Evolutionary conservation across 2,329 filamentous ascomycete genomes (phyloP).

Genomic region (Arthrobotrys entomopaga): DNA sequence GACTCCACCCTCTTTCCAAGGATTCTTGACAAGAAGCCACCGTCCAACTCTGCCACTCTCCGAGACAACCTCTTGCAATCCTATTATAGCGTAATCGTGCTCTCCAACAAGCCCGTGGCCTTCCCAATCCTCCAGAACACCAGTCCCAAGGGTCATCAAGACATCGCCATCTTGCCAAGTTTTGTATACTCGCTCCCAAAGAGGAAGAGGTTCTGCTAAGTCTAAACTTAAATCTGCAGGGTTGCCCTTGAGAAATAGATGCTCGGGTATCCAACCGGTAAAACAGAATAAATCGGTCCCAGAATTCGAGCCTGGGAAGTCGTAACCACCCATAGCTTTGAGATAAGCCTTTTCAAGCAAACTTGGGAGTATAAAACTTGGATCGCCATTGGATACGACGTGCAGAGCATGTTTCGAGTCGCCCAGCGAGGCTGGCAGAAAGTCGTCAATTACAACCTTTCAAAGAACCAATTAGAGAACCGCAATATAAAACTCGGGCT

Average conservation of each 20-base stretch:
- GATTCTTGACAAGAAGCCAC: constrained; percentile 88
- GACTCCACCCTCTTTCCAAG: constrained; percentile 84
- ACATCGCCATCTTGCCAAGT: constrained; percentile 82
- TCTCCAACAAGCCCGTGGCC: constrained; percentile 84
- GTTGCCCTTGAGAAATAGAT: constrained; percentile 84
- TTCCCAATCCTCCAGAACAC: constrained; percentile 81
- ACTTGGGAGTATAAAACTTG: constrained; percentile 86
- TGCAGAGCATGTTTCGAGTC: constrained; percentile 75
- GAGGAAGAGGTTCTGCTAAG: constrained; percentile 77
- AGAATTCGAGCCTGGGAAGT: constrained; percentile 97
- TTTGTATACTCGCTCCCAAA: constrained; percentile 80
- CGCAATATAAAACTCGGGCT: not conserved
- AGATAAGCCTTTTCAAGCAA: constrained; percentile 95
- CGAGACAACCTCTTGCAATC: constrained; percentile 70
- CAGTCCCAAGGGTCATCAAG: constrained; percentile 89
- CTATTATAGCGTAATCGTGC: constrained; percentile 92
- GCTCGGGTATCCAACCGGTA: constrained; percentile 96
- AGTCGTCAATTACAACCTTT: constrained; percentile 85
- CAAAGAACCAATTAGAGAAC: constrained; percentile 59
- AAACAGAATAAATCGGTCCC: constrained; percentile 93
- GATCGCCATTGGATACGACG: constrained; percentile 85
- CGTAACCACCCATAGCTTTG: constrained; percentile 93
- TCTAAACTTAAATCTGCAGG: constrained; percentile 66
- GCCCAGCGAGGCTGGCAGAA: constrained; percentile 80
- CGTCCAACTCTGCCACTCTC: constrained; percentile 68